Evolutionary conservation across 2,329 filamentous ascomycete genomes (phyloP), one percentile per base, ranked within the genome.

Genomic region (Didymella keratinophila): DNA sequence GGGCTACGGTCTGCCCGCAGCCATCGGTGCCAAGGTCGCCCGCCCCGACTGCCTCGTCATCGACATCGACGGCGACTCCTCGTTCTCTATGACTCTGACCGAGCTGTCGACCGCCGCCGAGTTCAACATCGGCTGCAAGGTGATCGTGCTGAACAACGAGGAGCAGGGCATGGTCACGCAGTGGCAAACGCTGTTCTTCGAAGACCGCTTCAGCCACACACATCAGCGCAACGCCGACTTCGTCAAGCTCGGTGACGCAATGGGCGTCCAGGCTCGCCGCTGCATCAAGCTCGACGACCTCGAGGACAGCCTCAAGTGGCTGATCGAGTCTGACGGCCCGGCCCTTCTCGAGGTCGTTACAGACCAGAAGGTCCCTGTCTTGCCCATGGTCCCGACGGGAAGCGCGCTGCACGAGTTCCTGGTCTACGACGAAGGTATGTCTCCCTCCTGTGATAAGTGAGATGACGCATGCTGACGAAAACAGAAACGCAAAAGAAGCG

Each of bases 121-220:
- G 80, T 98, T 98, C 83, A 91, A 95, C 81, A 97, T 98, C 76
- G 93, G 91, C 65, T 89, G 96, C 78, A 98, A 98, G 85, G 85
- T 98, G 60, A 92, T 98, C 69, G 84, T 98, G 25, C 79, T 99
- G 55, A 98, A 98, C 84, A 99, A 97, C 78, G 93, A 96, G 78
- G 93, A 98, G 80, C 94, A 97, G 80, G 94, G 94, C 52, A 98
- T 98, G 94, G 93, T 98, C 42, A 97, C 93, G 1, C 94, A 97
- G 81, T 98, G 94, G 94, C 94, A 98, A 80, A 93, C 92, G 71
- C 87, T 98, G 66, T 98, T 98, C 82, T 98, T 96, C 81, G 90
- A 97, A 78, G 93, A 97, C 75, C 88, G 94, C 69, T 98, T 88
- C 78, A 85, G 92, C 34, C 93, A 97, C 78, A 97, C 94, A 0